Evolutionary conservation across 108 stramenopile species (phyloP).

Genomic region (Skeletonema potamos): DNA sequence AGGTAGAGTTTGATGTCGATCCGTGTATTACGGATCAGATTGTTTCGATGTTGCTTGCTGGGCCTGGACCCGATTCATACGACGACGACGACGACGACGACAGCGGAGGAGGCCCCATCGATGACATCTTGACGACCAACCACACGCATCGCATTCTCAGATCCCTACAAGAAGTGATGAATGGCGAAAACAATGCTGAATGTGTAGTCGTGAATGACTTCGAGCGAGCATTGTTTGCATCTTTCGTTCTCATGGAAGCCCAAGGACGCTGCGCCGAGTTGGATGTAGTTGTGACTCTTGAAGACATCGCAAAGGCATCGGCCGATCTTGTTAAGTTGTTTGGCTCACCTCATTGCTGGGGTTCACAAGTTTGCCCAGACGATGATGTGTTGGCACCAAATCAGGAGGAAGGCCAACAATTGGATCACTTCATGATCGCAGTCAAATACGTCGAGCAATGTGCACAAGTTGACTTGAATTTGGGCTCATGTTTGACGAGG

Average conservation of each 20-base stretch:
- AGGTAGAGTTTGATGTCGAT: constrained; percentile 18
- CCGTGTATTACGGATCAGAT: constrained; percentile 15
- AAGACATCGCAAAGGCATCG: constrained; percentile 13
- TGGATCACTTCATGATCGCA: constrained; percentile 6
- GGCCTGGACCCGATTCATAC: background rate
- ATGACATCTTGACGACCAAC: background rate
- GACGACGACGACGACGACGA: background rate
- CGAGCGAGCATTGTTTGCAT: background rate
- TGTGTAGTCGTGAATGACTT: background rate
- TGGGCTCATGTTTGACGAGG: constrained; percentile 10
- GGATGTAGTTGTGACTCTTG: background rate
- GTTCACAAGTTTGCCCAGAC: constrained; percentile 15
- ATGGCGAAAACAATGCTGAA: background rate
- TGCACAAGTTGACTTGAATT: constrained; percentile 4
- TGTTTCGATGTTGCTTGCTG: background rate
- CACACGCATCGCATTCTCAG: background rate
- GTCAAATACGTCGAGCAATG: constrained; percentile 36
- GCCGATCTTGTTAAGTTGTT: constrained; percentile 29
- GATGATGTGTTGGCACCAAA: background rate
- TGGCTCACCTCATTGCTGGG: constrained; percentile 11
- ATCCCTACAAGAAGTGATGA: background rate
- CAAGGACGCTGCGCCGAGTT: constrained; percentile 6
- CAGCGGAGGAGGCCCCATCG: background rate
- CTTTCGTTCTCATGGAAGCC: constrained; percentile 11
- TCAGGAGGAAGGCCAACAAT: background rate